Evolutionary conservation across 495 filamentous ascomycete genomes (phyloP), one percentile per base, ranked within the genome.

Genomic region (Penicillium maclennaniae): DNA sequence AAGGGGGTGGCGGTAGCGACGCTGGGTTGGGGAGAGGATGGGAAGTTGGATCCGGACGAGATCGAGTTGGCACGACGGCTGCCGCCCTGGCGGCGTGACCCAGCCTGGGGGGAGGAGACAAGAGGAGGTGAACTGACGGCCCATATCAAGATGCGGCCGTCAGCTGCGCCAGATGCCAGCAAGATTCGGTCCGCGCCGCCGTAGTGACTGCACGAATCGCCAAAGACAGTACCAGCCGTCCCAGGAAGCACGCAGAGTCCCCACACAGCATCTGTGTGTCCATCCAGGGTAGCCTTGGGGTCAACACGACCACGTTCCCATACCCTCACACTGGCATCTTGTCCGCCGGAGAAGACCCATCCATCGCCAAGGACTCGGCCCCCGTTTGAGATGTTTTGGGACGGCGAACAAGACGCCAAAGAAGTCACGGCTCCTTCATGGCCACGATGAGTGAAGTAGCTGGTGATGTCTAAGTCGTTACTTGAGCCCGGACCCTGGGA

Each of bases 301-400:
- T 96, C 95, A 37, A 98, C 89, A 36, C 91, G 75, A 10, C 92
- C 92, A 15, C 89, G 78, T 73, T 97, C 92, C 93, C 93, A 98
- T 2, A 97, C 90, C 23, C 91, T 82, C 17, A 98, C 83, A 9
- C 91, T 95, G 4, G 91, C 83, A 67, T 98, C 93, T 63, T 96
- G 90, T 4, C 93, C 93, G 39, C 95, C 93, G 16, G 92, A 97
- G 69, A 98, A 97, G 36, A 98, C 87, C 93, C 95, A 97, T 6
- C 95, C 95, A 57, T 96, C 92, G 17, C 90, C 90, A 49, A 86
- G 77, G 1, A 85, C 86, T 49, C 91, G 83, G 8, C 91, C 92
- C 17, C 91, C 91, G 26, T 89, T 95, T 8, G 87, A 88, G 68
- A 95, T 93, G 59, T 87, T 88, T 39, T 89, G 85, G 6, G 86